Conservation (phyloP, 176 grass and related monocot genomes). For the Leersia perrieri region DNA sequence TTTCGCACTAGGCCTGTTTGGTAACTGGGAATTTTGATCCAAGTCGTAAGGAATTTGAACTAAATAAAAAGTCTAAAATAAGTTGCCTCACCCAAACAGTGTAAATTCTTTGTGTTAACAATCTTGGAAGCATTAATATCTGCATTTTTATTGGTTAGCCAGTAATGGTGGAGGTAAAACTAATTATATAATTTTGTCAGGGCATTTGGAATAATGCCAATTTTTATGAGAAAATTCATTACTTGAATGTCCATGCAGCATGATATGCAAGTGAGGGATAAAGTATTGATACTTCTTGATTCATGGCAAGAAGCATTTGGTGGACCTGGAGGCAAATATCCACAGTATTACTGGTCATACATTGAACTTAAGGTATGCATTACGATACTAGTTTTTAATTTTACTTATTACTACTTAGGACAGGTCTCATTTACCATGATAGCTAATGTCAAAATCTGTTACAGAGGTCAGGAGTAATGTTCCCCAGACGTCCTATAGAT, state of each 20-base stretch:
- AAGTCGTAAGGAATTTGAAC: not conserved
- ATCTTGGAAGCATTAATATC: not conserved
- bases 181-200: not conserved
- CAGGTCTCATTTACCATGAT: not conserved
- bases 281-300: slow-evolving; percentile 81
- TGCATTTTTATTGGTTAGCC: not conserved
- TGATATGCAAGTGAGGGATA: slow-evolving; percentile 93
- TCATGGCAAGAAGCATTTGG: slow-evolving; percentile 99
- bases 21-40: not conserved
- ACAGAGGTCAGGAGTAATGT: slow-evolving; percentile 83
- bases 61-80: not conserved
- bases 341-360: slow-evolving; percentile 91
- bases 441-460: slow-evolving; percentile 28
- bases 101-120: not conserved
- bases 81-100: not conserved
- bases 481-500: slow-evolving; percentile 60
- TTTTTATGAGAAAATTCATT: not conserved
- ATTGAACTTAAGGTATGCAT: slow-evolving; percentile 72
- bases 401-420: not conserved
- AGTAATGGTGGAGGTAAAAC: not conserved
- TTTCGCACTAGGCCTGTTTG: not conserved
- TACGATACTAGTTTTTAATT: not conserved
- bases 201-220: not conserved
- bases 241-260: slow-evolving; percentile 48
- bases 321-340: slow-evolving; percentile 83